Evolutionary conservation across 148 eudicot genomes (phyloP), one percentile per base, ranked within the genome.

Genomic region (Dianthus caryophyllus): DNA sequence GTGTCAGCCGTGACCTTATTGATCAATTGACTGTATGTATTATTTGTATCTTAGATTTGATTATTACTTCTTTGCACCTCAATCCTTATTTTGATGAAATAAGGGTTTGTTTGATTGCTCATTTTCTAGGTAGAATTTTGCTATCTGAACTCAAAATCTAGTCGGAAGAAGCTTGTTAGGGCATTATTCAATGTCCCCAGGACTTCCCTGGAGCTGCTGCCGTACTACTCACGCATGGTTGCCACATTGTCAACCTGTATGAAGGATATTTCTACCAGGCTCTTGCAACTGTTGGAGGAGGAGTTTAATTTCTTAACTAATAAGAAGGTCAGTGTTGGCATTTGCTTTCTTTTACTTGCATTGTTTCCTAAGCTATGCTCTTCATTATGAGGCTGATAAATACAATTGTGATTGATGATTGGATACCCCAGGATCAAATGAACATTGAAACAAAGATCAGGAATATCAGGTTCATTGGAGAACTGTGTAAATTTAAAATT

Each of bases 191-290:
- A 86, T 77, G 96, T 89, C 52, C 96, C 95, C 17, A 80, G 98
- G 78, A 93, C 98, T 66, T 93, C 98, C 51, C 84, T 93, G 53
- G 98, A 89, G 75, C 75, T 93, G 76, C 78, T 89, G 24, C 90
- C 98, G 24, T 93, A 93, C 80, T 93, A 93, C 73, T 93, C 98
- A 2, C 98, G 98, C 53, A 85, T 93, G 91, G 96, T 93, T 70
- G 96, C 91, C 53, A 89, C 96, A 66, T 78, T 93, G 71, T 93
- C 98, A 60, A 84, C 95, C 29, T 93, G 96, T 82, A 89, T 93
- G 98, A 87, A 86, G 77, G 98, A 89, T 74, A 76, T 93, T 36
- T 84, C 90, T 57, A 73, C 85, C 68, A 81, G 86, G 96, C 91
- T 93, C 71, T 69, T 93, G 66, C 96, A 85, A 76, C 77, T 87